phyloP scores from a whole-genome alignment of 2,329 filamentous ascomycete species.

The Colletotrichum lentis region DNA sequence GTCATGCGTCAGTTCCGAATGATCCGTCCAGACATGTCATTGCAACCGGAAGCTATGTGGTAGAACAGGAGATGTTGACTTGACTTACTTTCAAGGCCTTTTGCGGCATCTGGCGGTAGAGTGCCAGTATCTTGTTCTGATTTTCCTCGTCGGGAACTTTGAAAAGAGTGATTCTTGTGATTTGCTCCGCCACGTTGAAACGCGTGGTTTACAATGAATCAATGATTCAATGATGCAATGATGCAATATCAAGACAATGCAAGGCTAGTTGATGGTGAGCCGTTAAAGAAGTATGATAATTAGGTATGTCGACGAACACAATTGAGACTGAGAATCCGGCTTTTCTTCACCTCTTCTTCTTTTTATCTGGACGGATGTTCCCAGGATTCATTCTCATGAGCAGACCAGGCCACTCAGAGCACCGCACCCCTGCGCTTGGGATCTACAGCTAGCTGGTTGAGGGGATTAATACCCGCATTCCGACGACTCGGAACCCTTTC shows the following conservation, averaged over 20 bases:
- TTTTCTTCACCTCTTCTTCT: not conserved
- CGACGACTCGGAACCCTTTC: conserved; percentile 19
- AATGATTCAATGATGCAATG: no score
- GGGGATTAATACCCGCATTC: not conserved
- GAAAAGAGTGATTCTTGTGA: conserved; percentile 50
- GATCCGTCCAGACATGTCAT: not conserved
- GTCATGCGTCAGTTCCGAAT: not conserved
- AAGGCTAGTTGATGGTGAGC: not conserved
- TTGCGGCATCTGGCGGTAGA: conserved; percentile 47
- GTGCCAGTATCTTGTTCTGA: conserved; percentile 43
- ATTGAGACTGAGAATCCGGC: not conserved
- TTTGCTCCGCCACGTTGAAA: conserved; percentile 22
- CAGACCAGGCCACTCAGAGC: not conserved
- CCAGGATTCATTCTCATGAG: not conserved
- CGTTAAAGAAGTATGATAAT: not conserved
- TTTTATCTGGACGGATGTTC: not conserved
- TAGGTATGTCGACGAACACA: not conserved
- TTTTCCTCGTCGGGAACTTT: conserved; percentile 48
- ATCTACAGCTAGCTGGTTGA: not conserved
- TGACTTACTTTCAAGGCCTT: conserved; percentile 46
- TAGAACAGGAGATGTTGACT: not conserved
- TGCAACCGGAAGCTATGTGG: not conserved
- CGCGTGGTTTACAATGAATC: accelerated
- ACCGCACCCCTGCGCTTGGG: no score
- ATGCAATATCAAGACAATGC: not conserved